These are phyloP conservation scores for Periconia digitata DNA, from an alignment of 2,329 filamentous ascomycete genomes.

Conservation along the genomic window DNA sequence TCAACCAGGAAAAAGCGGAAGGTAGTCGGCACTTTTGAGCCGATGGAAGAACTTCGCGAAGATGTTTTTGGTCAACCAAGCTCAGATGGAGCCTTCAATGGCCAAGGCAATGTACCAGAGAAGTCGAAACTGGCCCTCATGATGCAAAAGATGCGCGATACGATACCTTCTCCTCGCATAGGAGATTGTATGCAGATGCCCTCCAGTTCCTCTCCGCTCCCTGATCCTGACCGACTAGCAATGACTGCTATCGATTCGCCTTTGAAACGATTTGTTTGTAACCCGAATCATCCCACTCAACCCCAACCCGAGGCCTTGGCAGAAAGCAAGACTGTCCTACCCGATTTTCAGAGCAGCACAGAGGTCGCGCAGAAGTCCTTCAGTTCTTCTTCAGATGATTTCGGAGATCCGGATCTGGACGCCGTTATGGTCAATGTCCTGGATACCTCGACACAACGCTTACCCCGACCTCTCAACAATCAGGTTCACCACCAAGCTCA, in stretches of 20 bases:
- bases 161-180: slow-evolving; percentile 36
- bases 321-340: neutral
- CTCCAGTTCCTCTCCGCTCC: slow-evolving; percentile 52
- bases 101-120: slow-evolving; percentile 22
- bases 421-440: slow-evolving; percentile 37
- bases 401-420: slow-evolving; percentile 39
- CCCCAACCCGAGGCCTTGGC: neutral
- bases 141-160: slow-evolving; percentile 50
- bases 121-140: slow-evolving; percentile 35
- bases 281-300: slow-evolving; percentile 3
- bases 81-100: slow-evolving; percentile 33
- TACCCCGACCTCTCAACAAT: slow-evolving; percentile 6
- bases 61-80: slow-evolving; percentile 35
- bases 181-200: slow-evolving; percentile 33
- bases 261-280: slow-evolving; percentile 27
- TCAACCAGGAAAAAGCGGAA: slow-evolving; percentile 46
- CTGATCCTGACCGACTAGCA: slow-evolving; percentile 30
- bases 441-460: slow-evolving; percentile 18
- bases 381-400: slow-evolving; percentile 39
- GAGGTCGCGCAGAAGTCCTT: slow-evolving; percentile 13
- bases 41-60: slow-evolving; percentile 24
- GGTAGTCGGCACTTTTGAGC: slow-evolving; percentile 36
- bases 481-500: slow-evolving; percentile 11
- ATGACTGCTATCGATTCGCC: slow-evolving; percentile 29
- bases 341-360: neutral